A percentile compares a stretch with the other conserved stretches of the same genome.
phyloP scores from a whole-genome alignment of 2,329 filamentous ascomycete genomes.

The Helicocarpus griseus region DNA sequence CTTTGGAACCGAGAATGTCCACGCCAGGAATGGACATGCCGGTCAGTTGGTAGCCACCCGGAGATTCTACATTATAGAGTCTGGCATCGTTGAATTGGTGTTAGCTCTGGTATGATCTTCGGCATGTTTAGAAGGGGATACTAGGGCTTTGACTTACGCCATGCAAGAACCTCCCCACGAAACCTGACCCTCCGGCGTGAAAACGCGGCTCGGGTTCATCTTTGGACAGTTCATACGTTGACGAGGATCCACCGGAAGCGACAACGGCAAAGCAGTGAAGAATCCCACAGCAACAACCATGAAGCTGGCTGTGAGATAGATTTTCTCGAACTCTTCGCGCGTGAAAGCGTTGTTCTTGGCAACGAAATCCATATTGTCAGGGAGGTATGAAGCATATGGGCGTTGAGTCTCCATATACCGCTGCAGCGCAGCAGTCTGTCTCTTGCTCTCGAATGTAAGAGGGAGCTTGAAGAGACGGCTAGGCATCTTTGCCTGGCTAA shows the following conservation, averaged over 20 bases:
- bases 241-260: slow-evolving; percentile 45
- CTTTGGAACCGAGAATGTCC: slow-evolving; percentile 45
- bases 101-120: neutral
- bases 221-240: slow-evolving; percentile 47
- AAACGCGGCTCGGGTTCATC: slow-evolving; percentile 47
- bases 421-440: slow-evolving; percentile 42
- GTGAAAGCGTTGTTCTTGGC: slow-evolving; percentile 46
- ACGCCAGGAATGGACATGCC: slow-evolving; percentile 45
- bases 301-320: slow-evolving; percentile 41
- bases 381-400: slow-evolving; percentile 51
- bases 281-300: slow-evolving; percentile 48
- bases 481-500: slow-evolving; percentile 32
- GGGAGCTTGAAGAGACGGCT: slow-evolving; percentile 38
- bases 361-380: slow-evolving; percentile 51
- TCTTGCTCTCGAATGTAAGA: slow-evolving; percentile 31
- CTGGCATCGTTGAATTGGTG: slow-evolving; percentile 12
- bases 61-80: slow-evolving; percentile 48
- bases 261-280: slow-evolving; percentile 45
- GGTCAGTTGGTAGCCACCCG: slow-evolving; percentile 48
- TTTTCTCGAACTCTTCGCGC: slow-evolving; percentile 40
- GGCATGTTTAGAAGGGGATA: neutral
- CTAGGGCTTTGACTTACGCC: slow-evolving; percentile 17
- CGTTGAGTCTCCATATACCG: slow-evolving; percentile 55
- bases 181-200: slow-evolving; percentile 48
- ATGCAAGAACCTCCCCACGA: slow-evolving; percentile 48